A percentile compares a stretch with the other conserved stretches of the same genome.
Evolutionary conservation across 2,329 filamentous ascomycete genomes (phyloP).

Genomic region (Samsoniella hepiali): DNA sequence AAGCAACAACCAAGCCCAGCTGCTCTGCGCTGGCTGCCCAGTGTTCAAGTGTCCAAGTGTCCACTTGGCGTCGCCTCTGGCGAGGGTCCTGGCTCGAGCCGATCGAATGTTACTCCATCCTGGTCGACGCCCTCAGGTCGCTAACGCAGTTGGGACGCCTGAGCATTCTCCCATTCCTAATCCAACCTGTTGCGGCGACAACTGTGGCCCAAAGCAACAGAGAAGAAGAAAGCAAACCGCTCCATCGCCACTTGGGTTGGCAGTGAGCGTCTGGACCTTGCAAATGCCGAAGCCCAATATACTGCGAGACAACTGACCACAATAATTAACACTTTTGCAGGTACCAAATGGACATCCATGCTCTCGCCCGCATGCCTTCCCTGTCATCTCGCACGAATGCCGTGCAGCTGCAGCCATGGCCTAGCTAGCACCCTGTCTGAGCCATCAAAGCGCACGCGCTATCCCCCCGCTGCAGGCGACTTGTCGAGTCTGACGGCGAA

Average conservation of each 20-base stretch:
- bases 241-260: too few species aligned
- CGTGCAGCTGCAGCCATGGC: background rate
- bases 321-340: background rate
- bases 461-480: background rate
- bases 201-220: background rate
- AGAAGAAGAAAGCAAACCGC: background rate
- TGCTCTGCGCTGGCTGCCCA: background rate
- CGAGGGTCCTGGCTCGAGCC: background rate
- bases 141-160: background rate
- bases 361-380: background rate
- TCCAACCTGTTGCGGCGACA: background rate
- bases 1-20: background rate
- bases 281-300: background rate
- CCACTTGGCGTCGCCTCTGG: background rate
- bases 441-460: constrained; percentile 7
- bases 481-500: background rate
- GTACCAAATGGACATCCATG: background rate
- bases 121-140: background rate
- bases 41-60: constrained; percentile 11
- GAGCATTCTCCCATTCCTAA: background rate
- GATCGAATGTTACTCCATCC: background rate
- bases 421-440: background rate
- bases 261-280: background rate
- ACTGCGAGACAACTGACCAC: background rate
- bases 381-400: background rate